Conservation (phyloP, 192 early-diverging fungal species). For the Coemansia sp. region DNA sequence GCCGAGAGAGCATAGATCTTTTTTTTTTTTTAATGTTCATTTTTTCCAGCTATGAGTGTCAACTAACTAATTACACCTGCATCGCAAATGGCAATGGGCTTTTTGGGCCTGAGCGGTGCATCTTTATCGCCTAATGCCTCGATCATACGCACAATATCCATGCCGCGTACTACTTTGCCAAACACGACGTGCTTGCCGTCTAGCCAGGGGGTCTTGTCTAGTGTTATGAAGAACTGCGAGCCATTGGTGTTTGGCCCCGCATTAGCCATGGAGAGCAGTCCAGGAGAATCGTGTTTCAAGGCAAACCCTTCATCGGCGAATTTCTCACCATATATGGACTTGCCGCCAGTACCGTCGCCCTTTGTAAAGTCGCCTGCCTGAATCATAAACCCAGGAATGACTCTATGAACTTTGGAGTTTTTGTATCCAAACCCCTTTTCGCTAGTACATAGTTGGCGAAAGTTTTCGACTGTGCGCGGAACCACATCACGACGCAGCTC, state of each 20-base stretch:
- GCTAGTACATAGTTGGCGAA: constrained; percentile 46
- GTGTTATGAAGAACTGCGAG: constrained; percentile 85
- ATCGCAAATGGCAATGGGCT: constrained; percentile 34
- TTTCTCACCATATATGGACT: constrained; percentile 78
- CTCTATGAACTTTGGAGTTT: constrained; percentile 79
- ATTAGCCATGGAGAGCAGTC: constrained; percentile 83
- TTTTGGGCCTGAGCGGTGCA: constrained; percentile 32
- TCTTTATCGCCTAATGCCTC: constrained; percentile 61
- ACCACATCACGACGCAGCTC: constrained; percentile 48
- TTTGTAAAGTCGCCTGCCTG: constrained; percentile 88
- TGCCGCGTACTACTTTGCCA: constrained; percentile 77
- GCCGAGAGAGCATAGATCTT: not conserved
- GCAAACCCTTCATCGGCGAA: constrained; percentile 82
- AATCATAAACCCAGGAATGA: constrained; percentile 87
- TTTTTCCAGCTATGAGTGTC: not conserved
- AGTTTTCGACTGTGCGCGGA: constrained; percentile 45
- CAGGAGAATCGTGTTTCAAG: constrained; percentile 70
- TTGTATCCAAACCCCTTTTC: constrained; percentile 63
- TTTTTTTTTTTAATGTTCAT: no score
- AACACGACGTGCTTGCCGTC: constrained; percentile 84
- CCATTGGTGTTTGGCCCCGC: constrained; percentile 80
- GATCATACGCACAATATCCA: constrained; percentile 81
- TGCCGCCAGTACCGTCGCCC: constrained; percentile 80
- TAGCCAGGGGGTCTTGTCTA: constrained; percentile 75
- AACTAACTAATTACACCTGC: constrained; percentile 15